Percentiles rank a stretch among this genome's conserved stretches.
phyloP scores from a whole-genome alignment of 768 basidiomycete genomes.

The Leccinum rimulosum region DNA sequence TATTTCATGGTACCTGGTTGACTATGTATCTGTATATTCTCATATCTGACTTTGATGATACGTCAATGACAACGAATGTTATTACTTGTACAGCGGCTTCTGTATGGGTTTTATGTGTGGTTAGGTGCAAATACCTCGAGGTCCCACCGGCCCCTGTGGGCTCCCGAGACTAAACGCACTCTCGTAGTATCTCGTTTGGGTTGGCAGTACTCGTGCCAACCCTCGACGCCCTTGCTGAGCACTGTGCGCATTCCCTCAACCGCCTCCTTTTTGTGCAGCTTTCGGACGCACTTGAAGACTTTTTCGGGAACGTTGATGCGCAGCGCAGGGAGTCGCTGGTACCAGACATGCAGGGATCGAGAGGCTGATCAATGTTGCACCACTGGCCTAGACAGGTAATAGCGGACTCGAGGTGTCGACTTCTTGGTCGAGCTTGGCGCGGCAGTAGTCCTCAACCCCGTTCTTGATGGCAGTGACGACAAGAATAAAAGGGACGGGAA shows the following conservation, averaged over 20 bases:
- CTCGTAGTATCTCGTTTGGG: conserved; percentile 27
- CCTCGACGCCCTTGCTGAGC: conserved; percentile 43
- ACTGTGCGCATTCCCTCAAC: conserved; percentile 61
- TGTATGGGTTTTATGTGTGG: no score
- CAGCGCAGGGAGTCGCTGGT: conserved; percentile 69
- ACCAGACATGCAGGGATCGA: conserved; percentile 61
- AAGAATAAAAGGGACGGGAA: conserved; percentile 87
- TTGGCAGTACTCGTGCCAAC: conserved; percentile 44
- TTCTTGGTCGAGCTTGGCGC: conserved; percentile 81
- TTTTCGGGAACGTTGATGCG: conserved; percentile 68
- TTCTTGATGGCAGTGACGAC: conserved; percentile 92
- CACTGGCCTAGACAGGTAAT: conserved; percentile 87
- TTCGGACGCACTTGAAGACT: conserved; percentile 81
- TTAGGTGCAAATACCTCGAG: no score
- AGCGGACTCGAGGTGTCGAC: conserved; percentile 82
- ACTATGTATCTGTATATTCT: no score
- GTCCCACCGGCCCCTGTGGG: conserved; percentile 40
- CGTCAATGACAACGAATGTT: no score
- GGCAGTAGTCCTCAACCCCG: conserved; percentile 91
- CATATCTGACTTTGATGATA: no score
- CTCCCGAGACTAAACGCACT: conserved; percentile 41
- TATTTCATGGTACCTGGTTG: no score
- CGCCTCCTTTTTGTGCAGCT: conserved; percentile 79
- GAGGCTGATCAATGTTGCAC: conserved; percentile 86
- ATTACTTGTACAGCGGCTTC: no score